Evolutionary conservation across 805 yeast species (phyloP).

Genomic region (Metschnikowia reukaufii): DNA sequence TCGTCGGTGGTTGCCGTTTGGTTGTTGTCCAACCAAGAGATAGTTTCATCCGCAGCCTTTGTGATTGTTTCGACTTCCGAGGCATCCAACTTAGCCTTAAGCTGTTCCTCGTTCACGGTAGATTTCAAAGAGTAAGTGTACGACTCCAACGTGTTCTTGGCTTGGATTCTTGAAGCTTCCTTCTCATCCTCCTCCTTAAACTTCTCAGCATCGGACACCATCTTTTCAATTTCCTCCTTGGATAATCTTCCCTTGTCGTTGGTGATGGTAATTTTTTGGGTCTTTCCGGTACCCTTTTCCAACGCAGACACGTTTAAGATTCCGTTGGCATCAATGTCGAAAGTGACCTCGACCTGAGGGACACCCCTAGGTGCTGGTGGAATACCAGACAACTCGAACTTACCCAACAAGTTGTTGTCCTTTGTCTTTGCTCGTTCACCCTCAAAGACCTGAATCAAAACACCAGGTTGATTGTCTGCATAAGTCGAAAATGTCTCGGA

Average conservation of each 20-base stretch:
- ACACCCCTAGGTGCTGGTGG: conserved; percentile 93
- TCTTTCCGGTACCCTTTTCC: conserved; percentile 93
- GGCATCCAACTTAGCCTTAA: conserved; percentile 26
- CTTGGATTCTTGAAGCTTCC: conserved; percentile 79
- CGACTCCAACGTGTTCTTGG: conserved; percentile 85
- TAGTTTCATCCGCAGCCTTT: conserved; percentile 14
- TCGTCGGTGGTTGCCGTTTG: conserved; percentile 44
- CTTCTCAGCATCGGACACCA: conserved; percentile 97
- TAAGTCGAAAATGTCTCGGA: conserved; percentile 95
- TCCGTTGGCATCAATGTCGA: conserved; percentile 84
- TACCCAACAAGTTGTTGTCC: conserved; percentile 88
- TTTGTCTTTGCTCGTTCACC: conserved; percentile 95
- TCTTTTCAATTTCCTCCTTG: conserved; percentile 92
- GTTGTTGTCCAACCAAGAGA: conserved; percentile 38
- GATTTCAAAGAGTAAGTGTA: conserved; percentile 81
- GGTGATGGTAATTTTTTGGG: conserved; percentile 86
- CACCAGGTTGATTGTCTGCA: conserved; percentile 95
- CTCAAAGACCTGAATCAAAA: conserved; percentile 88
- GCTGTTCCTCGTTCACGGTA: conserved; percentile 45
- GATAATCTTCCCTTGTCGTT: conserved; percentile 93
- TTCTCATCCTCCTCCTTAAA: conserved; percentile 88
- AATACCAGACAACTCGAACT: conserved; percentile 81
- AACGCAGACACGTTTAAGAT: conserved; percentile 82
- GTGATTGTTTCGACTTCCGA: conserved; percentile 15
- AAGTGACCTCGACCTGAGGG: conserved; percentile 89